Base-by-base conservation (phyloP, 495 filamentous ascomycete species). In the Geoglossum glabrum region DNA sequence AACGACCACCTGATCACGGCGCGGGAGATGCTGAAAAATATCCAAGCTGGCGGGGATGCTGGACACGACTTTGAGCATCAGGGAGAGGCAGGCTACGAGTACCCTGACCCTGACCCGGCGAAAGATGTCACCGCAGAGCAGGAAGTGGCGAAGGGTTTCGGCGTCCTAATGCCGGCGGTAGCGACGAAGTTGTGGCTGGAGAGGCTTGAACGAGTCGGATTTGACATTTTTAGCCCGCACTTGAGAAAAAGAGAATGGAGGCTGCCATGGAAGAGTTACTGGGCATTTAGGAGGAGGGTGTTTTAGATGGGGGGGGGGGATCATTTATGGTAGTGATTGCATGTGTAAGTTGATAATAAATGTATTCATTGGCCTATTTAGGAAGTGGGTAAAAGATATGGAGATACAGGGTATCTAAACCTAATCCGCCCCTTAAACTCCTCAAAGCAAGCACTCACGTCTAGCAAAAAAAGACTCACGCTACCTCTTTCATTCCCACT, bases 1-100 rank as follows among this genome's bases (percentile, higher is more conserved):
- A 89, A 86, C 66, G 92, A 98, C 70, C 92, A 98, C 68, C 70
- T 97, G 52, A 94, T 96, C 59, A 97, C 92, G 0, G 90, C 84
- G 17, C 74, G 90, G 60, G 86, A 92, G 67, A 93, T 97, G 92
- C 65, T 95, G 61, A 81, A 77, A 67, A 85, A 85, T 63, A 67
- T 95, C 13, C 75, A 80, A 31, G 76, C 80, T 25, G 86, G 86
- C 0, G 68, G 82, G 60, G 81, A 79, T 57, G 80, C 84, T 0
- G 86, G 85, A 0, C 89, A 95, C 64, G 84, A 84, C 0, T 95
- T 86, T 67, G 89, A 95, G 66, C 86, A 93, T 61, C 76, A 83
- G 61, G 80, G 77, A 9, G 88, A 93, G 64, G 79, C 81, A 59
- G 89, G 83, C 11, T 82, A 89, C 65, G 71, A 45, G 26, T 5